Conservation (phyloP, 2,329 filamentous ascomycete species). For the Cordyceps javanica region DNA sequence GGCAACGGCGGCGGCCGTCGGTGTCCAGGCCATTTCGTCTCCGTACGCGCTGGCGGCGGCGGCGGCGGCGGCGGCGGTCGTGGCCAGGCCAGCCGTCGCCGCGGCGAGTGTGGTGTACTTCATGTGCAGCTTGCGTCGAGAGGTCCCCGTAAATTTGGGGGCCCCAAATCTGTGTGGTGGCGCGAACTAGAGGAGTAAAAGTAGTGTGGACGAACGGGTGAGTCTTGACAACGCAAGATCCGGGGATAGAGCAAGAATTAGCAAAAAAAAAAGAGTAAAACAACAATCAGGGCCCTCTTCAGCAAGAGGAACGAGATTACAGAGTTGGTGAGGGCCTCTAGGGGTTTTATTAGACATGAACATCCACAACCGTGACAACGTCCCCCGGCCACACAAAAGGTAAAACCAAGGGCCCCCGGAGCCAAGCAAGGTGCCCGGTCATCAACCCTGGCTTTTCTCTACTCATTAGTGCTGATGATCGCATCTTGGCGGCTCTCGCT, state of each 20-base stretch:
- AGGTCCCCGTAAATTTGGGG: not conserved
- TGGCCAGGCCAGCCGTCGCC: not conserved
- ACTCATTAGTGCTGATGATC: conserved; percentile 1
- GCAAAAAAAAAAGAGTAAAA: too few relatives aligned
- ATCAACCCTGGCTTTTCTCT: not conserved
- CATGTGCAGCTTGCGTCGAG: not conserved
- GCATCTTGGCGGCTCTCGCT: conserved; percentile 7
- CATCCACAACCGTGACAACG: too few relatives aligned
- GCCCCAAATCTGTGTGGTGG: not conserved
- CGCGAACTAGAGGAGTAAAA: not conserved
- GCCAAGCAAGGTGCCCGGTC: not conserved
- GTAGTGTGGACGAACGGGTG: not conserved
- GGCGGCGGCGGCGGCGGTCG: not conserved
- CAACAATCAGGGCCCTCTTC: too few relatives aligned
- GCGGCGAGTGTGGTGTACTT: not conserved
- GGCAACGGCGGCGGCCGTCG: too few relatives aligned
- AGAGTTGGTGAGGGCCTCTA: too few relatives aligned
- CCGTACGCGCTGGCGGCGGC: too few relatives aligned
- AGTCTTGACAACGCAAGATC: not conserved
- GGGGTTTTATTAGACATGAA: too few relatives aligned
- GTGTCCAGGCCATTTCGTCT: not conserved
- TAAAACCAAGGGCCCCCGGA: not conserved
- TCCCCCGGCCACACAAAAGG: too few relatives aligned
- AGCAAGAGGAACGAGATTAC: too few relatives aligned
- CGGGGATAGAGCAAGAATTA: not conserved